Conservation (phyloP, 1,284 basidiomycete species). For the Agroathelia rolfsii region DNA sequence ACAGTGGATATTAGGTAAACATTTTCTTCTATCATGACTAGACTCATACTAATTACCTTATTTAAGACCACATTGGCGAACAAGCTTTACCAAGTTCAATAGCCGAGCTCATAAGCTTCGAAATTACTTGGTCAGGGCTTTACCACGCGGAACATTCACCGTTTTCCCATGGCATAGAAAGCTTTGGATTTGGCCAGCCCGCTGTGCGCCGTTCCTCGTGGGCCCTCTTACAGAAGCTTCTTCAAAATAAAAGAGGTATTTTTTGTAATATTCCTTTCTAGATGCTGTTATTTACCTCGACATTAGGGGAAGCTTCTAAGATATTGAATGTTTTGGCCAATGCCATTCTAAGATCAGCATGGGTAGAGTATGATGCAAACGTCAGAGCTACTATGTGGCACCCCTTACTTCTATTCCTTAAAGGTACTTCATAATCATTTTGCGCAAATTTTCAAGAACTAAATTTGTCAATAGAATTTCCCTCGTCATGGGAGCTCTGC, state of each 20-base stretch:
- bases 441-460: constrained; percentile 4
- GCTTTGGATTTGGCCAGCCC: constrained; percentile 55
- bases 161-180: constrained; percentile 32
- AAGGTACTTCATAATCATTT: constrained; percentile 41
- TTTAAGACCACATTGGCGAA: too few relatives aligned
- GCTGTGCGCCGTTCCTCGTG: constrained; percentile 60
- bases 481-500: constrained; percentile 51
- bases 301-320: too few relatives aligned
- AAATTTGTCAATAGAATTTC: constrained; percentile 40
- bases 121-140: constrained; percentile 60
- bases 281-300: constrained; percentile 18
- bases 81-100: too few relatives aligned
- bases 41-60: too few relatives aligned
- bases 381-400: constrained; percentile 65
- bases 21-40: too few relatives aligned
- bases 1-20: constrained; percentile 53
- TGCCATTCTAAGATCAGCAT: constrained; percentile 63
- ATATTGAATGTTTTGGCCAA: constrained; percentile 40
- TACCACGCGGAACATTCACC: constrained; percentile 34
- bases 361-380: constrained; percentile 61
- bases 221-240: constrained; percentile 34
- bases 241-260: constrained; percentile 35
- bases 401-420: constrained; percentile 61
- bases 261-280: constrained; percentile 1
- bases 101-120: too few relatives aligned